Conservation (phyloP, 495 filamentous ascomycete species). For the Xylaria nigripes region DNA sequence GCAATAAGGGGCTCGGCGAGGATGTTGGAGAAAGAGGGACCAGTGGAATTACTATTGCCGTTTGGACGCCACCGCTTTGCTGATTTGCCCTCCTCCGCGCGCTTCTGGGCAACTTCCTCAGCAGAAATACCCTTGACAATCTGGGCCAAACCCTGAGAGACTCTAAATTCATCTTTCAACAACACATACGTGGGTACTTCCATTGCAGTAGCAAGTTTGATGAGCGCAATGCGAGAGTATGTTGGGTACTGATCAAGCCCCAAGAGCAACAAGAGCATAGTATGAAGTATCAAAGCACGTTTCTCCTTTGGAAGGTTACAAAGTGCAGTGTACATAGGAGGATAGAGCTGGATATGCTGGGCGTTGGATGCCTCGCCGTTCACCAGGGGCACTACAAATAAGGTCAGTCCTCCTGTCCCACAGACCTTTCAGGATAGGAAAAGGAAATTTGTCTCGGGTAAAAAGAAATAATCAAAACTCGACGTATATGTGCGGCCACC, state of each 20-base stretch:
- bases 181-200: constrained; percentile 55
- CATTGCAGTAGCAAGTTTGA: constrained; percentile 61
- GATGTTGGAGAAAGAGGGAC: constrained; percentile 66
- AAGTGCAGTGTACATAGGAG: constrained; percentile 37
- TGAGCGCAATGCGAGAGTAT: constrained; percentile 65
- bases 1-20: constrained; percentile 76
- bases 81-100: constrained; percentile 56
- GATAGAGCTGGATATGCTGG: constrained; percentile 33
- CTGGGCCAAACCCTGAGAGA: constrained; percentile 66
- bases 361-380: constrained; percentile 30
- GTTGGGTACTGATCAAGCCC: constrained; percentile 75
- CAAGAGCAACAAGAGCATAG: constrained; percentile 64
- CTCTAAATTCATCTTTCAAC: constrained; percentile 61
- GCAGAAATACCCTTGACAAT: constrained; percentile 62
- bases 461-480: constrained; percentile 2
- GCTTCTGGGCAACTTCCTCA: constrained; percentile 58
- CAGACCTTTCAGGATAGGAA: not conserved
- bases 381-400: constrained; percentile 20
- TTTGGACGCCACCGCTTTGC: constrained; percentile 73
- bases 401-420: constrained; percentile 11
- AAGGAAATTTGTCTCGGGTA: not conserved
- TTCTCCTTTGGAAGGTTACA: constrained; percentile 35
- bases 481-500: constrained; percentile 11
- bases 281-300: constrained; percentile 42
- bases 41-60: constrained; percentile 54